Conservation (phyloP, 2,329 filamentous ascomycete genomes). For the Fusarium concolor region DNA sequence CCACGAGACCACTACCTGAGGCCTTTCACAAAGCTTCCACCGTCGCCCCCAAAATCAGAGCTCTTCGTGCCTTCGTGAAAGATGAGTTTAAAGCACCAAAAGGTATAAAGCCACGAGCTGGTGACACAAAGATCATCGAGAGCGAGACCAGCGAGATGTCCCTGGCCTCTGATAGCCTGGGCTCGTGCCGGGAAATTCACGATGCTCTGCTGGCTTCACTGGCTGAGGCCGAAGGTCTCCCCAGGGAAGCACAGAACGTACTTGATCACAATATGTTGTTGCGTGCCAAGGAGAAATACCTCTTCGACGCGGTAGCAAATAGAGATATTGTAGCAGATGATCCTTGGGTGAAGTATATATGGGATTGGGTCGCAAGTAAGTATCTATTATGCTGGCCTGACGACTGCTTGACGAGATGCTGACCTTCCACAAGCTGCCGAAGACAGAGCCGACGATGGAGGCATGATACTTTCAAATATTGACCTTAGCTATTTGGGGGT, state of each 20-base stretch:
- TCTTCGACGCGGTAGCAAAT: slow-evolving; percentile 74
- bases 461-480: slow-evolving; percentile 75
- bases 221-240: slow-evolving; percentile 59
- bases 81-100: slow-evolving; percentile 46
- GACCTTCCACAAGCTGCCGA: slow-evolving; percentile 64
- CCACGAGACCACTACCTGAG: slow-evolving; percentile 52
- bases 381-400: slow-evolving; percentile 28
- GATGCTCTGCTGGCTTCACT: slow-evolving; percentile 64
- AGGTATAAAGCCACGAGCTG: slow-evolving; percentile 41
- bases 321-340: slow-evolving; percentile 76
- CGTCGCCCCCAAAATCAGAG: slow-evolving; percentile 62
- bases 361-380: slow-evolving; percentile 78
- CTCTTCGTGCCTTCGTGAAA: slow-evolving; percentile 56
- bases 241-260: slow-evolving; percentile 63
- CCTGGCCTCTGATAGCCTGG: slow-evolving; percentile 53
- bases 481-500: slow-evolving; percentile 84
- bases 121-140: slow-evolving; percentile 45
- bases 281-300: slow-evolving; percentile 70
- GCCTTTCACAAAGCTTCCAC: slow-evolving; percentile 57
- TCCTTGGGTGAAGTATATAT: slow-evolving; percentile 80
- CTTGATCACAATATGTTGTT: slow-evolving; percentile 69
- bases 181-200: slow-evolving; percentile 68
- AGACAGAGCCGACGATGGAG: slow-evolving; percentile 71
- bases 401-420: slow-evolving; percentile 11
- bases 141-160: slow-evolving; percentile 53